Percentiles rank a stretch among this genome's conserved stretches.
phyloP scores from a whole-genome alignment of 2,329 filamentous ascomycete genomes.

The Coniella lustricola region DNA sequence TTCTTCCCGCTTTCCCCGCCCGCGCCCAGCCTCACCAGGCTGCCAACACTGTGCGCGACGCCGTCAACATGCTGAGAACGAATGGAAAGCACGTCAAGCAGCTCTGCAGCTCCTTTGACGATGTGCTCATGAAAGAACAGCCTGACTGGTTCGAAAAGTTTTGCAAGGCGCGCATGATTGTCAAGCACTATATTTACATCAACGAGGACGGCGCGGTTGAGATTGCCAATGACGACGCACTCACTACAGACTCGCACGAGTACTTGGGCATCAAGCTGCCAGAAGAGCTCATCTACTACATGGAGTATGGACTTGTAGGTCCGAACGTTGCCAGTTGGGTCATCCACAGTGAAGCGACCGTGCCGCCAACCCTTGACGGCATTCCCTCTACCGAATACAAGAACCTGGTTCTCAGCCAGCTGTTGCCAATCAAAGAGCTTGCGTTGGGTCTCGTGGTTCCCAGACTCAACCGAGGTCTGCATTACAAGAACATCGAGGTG shows the following conservation, averaged over 20 bases:
- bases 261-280: slow-evolving; percentile 87
- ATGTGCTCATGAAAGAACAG: slow-evolving; percentile 66
- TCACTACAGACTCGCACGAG: slow-evolving; percentile 78
- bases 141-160: slow-evolving; percentile 79
- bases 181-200: slow-evolving; percentile 83
- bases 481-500: slow-evolving; percentile 69
- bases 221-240: slow-evolving; percentile 63
- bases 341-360: slow-evolving; percentile 67
- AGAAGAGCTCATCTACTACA: slow-evolving; percentile 83
- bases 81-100: slow-evolving; percentile 62
- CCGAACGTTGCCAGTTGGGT: slow-evolving; percentile 76
- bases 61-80: slow-evolving; percentile 69
- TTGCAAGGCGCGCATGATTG: slow-evolving; percentile 73
- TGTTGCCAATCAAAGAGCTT: slow-evolving; percentile 68
- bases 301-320: slow-evolving; percentile 75
- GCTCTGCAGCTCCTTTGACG: slow-evolving; percentile 71
- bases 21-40: slow-evolving; percentile 47
- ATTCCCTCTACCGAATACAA: slow-evolving; percentile 74
- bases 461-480: slow-evolving; percentile 75
- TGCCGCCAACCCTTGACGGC: slow-evolving; percentile 81
- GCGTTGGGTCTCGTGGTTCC: slow-evolving; percentile 72
- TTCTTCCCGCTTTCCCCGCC: slow-evolving; percentile 68
- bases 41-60: slow-evolving; percentile 59
- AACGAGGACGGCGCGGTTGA: slow-evolving; percentile 68
- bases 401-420: slow-evolving; percentile 65